Percentiles rank a stretch among this genome's conserved stretches.
Evolutionary conservation across 2,329 filamentous ascomycete genomes (phyloP).

Genomic region (Pyricularia grisea): DNA sequence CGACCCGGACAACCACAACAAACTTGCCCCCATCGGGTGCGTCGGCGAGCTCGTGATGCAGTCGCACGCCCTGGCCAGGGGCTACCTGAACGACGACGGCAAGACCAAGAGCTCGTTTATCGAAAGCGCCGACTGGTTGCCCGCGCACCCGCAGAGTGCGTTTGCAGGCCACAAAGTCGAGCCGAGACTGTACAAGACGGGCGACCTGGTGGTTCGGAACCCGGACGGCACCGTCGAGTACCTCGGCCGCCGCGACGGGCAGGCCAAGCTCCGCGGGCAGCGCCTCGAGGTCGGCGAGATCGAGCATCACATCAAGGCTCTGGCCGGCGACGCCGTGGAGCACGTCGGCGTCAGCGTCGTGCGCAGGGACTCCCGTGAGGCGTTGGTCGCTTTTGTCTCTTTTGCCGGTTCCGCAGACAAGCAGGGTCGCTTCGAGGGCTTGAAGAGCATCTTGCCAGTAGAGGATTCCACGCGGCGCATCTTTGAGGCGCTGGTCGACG

Average conservation of each 20-base stretch:
- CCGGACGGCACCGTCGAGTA: neutral
- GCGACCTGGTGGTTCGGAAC: neutral
- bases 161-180: slow-evolving; percentile 12
- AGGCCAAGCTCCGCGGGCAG: neutral
- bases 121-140: neutral
- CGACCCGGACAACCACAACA: slow-evolving; percentile 37
- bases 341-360: slow-evolving; percentile 25
- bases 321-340: slow-evolving; percentile 19
- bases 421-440: slow-evolving; percentile 18
- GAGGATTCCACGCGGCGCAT: slow-evolving; percentile 30
- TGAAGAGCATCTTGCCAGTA: slow-evolving; percentile 28
- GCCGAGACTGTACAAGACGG: slow-evolving; percentile 10
- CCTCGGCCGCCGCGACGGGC: neutral
- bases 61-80: slow-evolving; percentile 37
- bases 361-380: slow-evolving; percentile 23
- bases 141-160: neutral
- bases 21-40: slow-evolving; percentile 41
- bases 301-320: neutral
- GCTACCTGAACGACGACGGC: slow-evolving; percentile 22
- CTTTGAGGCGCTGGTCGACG: slow-evolving; percentile 32
- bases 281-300: neutral
- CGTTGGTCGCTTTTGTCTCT: slow-evolving; percentile 40
- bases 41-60: slow-evolving; percentile 52
- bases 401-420: slow-evolving; percentile 19
- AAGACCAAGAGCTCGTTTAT: slow-evolving; percentile 4